Evolutionary conservation across 2,329 filamentous ascomycete genomes (phyloP).

Genomic region (Xylaria sp.): DNA sequence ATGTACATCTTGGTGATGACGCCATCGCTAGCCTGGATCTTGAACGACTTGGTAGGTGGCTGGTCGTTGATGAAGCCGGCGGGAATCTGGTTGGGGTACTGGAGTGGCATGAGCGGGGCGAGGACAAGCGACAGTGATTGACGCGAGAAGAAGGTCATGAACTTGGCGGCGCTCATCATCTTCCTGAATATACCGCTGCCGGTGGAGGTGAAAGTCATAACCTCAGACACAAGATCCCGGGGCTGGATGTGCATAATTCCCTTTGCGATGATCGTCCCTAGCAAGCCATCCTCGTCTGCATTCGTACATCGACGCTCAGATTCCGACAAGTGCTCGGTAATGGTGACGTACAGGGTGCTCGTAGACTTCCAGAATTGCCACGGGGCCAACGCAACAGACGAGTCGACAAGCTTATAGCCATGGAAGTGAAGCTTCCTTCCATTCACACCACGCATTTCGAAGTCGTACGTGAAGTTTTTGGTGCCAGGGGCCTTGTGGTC

Average conservation of each 20-base stretch:
- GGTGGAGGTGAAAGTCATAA: conserved; percentile 56
- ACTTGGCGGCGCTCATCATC: conserved; percentile 49
- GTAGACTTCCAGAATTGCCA: conserved; percentile 63
- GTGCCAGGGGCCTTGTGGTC: conserved; percentile 59
- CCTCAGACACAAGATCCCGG: conserved; percentile 57
- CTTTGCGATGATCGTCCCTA: conserved; percentile 54
- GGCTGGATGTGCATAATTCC: conserved; percentile 61
- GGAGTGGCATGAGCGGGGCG: conserved; percentile 56
- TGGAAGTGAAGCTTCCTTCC: conserved; percentile 59
- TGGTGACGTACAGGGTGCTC: conserved; percentile 63
- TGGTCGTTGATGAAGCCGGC: conserved; percentile 58
- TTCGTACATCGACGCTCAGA: conserved; percentile 30
- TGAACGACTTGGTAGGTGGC: conserved; percentile 44
- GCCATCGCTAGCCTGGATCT: conserved; percentile 55
- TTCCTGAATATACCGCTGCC: conserved; percentile 51
- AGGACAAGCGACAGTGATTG: conserved; percentile 57
- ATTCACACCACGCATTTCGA: conserved; percentile 59
- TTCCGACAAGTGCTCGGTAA: conserved; percentile 45
- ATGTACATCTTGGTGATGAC: conserved; percentile 57
- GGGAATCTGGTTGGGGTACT: conserved; percentile 54
- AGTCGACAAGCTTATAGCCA: conserved; percentile 65
- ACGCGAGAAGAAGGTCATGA: conserved; percentile 59
- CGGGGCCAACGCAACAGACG: conserved; percentile 59
- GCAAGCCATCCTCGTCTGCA: conserved; percentile 43
- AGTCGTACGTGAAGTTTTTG: conserved; percentile 62